phyloP scores from a whole-genome alignment of 805 yeast species.

The Cyberlindnera maritima region DNA sequence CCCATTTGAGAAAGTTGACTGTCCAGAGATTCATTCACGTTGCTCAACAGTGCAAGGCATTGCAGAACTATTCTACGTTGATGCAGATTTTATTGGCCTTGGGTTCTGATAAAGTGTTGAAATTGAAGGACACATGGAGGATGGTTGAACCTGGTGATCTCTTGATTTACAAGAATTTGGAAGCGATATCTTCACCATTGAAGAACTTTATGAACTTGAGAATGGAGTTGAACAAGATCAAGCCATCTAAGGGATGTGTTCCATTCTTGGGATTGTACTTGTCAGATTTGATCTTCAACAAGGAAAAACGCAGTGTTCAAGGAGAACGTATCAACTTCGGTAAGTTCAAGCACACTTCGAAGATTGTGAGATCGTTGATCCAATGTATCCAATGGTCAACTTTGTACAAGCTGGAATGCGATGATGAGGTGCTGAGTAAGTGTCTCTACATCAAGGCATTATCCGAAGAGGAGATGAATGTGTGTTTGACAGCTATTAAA shows the following conservation, averaged over 20 bases:
- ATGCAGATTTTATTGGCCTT: slow-evolving; percentile 86
- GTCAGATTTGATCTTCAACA: slow-evolving; percentile 75
- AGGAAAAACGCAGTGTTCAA: slow-evolving; percentile 34
- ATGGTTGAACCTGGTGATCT: slow-evolving; percentile 70
- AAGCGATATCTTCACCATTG: slow-evolving; percentile 69
- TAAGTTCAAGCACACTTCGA: slow-evolving; percentile 72
- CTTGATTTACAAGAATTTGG: slow-evolving; percentile 62
- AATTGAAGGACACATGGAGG: slow-evolving; percentile 70
- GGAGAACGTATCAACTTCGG: slow-evolving; percentile 61
- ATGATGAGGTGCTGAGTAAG: slow-evolving; percentile 70
- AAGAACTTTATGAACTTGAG: slow-evolving; percentile 71
- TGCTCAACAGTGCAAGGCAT: slow-evolving; percentile 66
- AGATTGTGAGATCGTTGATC: slow-evolving; percentile 71
- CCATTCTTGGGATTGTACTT: slow-evolving; percentile 88
- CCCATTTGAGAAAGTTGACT: slow-evolving; percentile 59
- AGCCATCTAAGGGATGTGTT: slow-evolving; percentile 71
- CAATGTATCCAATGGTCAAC: slow-evolving; percentile 85
- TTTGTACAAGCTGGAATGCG: slow-evolving; percentile 52
- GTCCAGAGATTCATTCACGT: slow-evolving; percentile 86
- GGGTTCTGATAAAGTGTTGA: slow-evolving; percentile 59
- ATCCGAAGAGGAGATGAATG: slow-evolving; percentile 66
- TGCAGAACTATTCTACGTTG: slow-evolving; percentile 83
- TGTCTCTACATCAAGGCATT: slow-evolving; percentile 79
- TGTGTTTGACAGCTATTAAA: too few species aligned
- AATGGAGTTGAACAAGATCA: slow-evolving; percentile 54